These are phyloP conservation scores for Lunularia cruciata DNA, from an alignment of 225 moss, liverwort and hornwort species.

Conservation along the genomic window DNA sequence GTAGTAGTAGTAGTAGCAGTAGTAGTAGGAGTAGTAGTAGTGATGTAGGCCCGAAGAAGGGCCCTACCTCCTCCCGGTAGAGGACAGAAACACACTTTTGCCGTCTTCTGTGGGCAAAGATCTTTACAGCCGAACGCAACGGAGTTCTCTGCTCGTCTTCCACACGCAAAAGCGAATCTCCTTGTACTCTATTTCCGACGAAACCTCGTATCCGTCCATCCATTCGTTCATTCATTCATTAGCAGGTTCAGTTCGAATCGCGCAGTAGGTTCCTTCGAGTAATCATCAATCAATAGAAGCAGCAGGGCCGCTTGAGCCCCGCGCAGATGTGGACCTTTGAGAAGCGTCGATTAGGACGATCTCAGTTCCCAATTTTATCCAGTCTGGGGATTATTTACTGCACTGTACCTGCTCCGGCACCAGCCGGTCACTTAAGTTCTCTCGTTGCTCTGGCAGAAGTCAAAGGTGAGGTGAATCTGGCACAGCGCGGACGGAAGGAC, in stretches of 20 bases:
- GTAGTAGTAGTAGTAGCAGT: background rate
- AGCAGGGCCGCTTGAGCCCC: too few relatives aligned
- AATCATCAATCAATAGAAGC: background rate
- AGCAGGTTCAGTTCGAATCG: too few relatives aligned
- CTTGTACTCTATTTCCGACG: too few relatives aligned
- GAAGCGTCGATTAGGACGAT: slow-evolving; percentile 8
- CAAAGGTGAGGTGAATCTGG: background rate
- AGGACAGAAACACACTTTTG: slow-evolving; percentile 24
- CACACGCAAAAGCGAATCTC: background rate
- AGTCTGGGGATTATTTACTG: background rate
- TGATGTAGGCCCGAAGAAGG: background rate
- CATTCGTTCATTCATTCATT: too few relatives aligned
- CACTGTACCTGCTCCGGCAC: background rate
- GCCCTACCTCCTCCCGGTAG: background rate
- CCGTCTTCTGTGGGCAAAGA: slow-evolving; percentile 11
- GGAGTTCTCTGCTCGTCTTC: background rate
- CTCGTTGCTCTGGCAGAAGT: background rate
- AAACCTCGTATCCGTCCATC: too few relatives aligned
- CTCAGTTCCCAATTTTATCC: background rate
- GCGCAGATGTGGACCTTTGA: slow-evolving; percentile 10
- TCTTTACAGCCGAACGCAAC: background rate
- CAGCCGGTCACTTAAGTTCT: slow-evolving; percentile 4
- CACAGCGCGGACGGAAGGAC: too few relatives aligned
- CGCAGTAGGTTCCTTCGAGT: background rate
- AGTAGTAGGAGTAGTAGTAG: background rate